Evolutionary conservation across 495 filamentous ascomycete genomes (phyloP), one percentile per base, ranked within the genome.

Genomic region (Daldinia caldariorum): DNA sequence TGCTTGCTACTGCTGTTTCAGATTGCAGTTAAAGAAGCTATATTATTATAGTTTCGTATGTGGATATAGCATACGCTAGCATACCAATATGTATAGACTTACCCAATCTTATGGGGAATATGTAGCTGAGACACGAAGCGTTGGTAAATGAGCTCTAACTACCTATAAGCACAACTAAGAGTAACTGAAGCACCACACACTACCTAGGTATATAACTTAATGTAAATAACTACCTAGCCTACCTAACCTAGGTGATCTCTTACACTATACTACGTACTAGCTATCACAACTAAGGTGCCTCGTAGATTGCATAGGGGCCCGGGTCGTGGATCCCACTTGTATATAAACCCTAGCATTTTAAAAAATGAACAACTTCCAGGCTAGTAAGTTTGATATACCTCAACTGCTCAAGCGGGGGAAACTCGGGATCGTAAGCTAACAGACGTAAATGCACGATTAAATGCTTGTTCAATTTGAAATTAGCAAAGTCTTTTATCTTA

Each of bases 1-100:
- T 63, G 69, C 69, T 67, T 67, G 59, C 58, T 62, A 63, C 14
- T 67, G 32, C 63, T 63, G 55, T 63, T 45, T 63, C 61, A 53
- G 60, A 67, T 13, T 55, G 34, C 51, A 67, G 63, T 55, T 20
- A 34, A 58, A 45, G 34, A 62, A 51, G 35, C 53, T 54, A 65
- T 31, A 35, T 41, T 26, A 43, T 43, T 66, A 60, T 53, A 31
- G 58, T 41, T 49, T 45, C 10, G 35, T 26, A 54, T 62, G 58
- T 63, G 51, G 62, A 66, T 53, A 45, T 66, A 5, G 61, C 50
- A 37, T 58, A 56, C 2, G 16, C 13, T 45, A 16, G 43, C 9
- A 47, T 63, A 61, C 10, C 12, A 26, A 57, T 63, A 61, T 20
- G 32, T 39, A 57, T 37, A 20, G n/a, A 14, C 14, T 54, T 22